Evolutionary conservation across 2,329 filamentous ascomycete genomes (phyloP).

Genomic region (Pseudogymnoascus sp.): DNA sequence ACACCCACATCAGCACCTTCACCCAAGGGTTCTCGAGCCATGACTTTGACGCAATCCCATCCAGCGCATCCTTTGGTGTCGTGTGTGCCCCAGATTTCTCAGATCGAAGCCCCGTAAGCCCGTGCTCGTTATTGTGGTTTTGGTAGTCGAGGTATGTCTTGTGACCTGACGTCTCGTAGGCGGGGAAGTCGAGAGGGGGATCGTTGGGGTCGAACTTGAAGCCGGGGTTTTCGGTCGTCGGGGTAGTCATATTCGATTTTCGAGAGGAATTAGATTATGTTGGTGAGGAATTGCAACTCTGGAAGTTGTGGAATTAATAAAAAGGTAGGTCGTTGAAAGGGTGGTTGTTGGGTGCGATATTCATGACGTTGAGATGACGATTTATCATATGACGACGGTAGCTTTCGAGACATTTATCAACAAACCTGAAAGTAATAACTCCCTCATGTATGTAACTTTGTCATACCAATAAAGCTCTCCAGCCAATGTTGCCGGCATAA

Average conservation of each 20-base stretch:
- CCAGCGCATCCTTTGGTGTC: not conserved
- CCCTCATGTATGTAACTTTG: not conserved
- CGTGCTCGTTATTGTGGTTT: conserved; percentile 1
- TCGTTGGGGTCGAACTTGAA: conserved; percentile 3
- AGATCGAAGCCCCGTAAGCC: not conserved
- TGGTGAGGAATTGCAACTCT: not conserved
- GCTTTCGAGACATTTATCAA: conserved; percentile 5
- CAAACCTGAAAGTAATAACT: not conserved
- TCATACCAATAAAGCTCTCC: not conserved
- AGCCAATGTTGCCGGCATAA: not conserved
- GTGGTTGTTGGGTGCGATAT: conserved; percentile 1
- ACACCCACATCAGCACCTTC: not conserved
- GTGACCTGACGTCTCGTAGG: conserved; percentile 5
- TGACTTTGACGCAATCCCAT: not conserved
- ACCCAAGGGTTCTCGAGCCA: conserved; percentile 1
- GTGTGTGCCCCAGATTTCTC: not conserved
- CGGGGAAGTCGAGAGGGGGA: not conserved
- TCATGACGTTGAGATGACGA: conserved; percentile 8
- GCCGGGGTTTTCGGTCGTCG: not conserved
- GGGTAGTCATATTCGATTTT: conserved; percentile 1
- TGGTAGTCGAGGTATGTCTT: conserved; percentile 1
- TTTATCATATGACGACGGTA: not conserved
- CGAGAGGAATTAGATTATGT: not conserved
- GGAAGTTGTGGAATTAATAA: not conserved
- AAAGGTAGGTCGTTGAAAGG: not conserved